Evolutionary conservation across 2,329 filamentous ascomycete species (phyloP), one percentile per base, ranked within the genome.

Genomic region (Hymenoscyphus linearis): DNA sequence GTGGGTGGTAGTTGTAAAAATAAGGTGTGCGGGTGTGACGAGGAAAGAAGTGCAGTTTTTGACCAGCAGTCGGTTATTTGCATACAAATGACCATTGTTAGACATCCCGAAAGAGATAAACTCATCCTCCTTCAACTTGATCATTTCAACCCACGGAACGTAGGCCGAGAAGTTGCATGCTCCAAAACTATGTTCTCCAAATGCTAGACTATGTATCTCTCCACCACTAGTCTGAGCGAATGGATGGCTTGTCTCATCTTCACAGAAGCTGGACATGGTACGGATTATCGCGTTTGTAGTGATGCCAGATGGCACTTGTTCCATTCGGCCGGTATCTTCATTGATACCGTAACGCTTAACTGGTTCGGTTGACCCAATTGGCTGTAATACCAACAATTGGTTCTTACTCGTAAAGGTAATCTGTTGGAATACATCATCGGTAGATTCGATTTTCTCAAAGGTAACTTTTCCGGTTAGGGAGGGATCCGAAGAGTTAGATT

Each of bases 11-110:
- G 95, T 99, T 0, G 95, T 99, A 71, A 93, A 92, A 61, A 98
- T 85, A 14, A 99, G 79, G 77, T 98, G 93, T 22, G 86, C 85
- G 0, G 86, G 80, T 0, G 93, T 96, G 27, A 93, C 77, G 5
- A 92, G 74, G 69, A 96, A 98, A 0, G 95, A 99, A 0, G 93
- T 98, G 74, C 92, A 96, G 68, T 95, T 96, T 74, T 90, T 91
- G 14, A 87, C 85, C 52, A 97, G 77, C 4, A 89, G 78, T 16
- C 82, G 84, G 2, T 87, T 85, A 71, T 93, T 90, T 47, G 88
- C 90, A 72, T 90, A 96, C 0, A 99, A 78, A 59, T 88, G 82
- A 0, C 95, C 95, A 60, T 85, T 88, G 55, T 84, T 82, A 3
- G 91, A 89, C 65, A 97, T 77, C 1, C 91, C 89, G 63, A 74